A percentile compares a stretch with the other conserved stretches of the same genome.
phyloP scores from a whole-genome alignment of 73 alveolate species.

The Paramecium caudatum region DNA sequence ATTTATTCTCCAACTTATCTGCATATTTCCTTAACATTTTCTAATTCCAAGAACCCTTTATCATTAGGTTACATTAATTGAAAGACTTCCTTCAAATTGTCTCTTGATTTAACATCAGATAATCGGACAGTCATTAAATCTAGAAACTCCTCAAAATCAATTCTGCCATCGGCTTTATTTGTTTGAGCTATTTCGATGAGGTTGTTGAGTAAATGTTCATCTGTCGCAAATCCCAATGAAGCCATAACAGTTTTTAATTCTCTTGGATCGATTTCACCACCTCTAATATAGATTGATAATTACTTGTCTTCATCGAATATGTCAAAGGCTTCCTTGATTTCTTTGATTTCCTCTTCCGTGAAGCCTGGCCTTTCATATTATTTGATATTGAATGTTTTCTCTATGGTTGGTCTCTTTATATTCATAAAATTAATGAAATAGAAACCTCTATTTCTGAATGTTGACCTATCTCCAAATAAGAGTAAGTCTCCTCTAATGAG shows the following conservation, averaged over 20 bases:
- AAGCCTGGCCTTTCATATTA: constrained; percentile 80
- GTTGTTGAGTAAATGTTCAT: constrained; percentile 72
- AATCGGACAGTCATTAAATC: constrained; percentile 74
- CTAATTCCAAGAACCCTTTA: constrained; percentile 75
- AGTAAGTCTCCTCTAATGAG: not conserved
- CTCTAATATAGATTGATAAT: not conserved
- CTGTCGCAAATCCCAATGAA: constrained; percentile 73
- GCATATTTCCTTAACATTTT: constrained; percentile 73
- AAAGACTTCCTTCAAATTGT: constrained; percentile 78
- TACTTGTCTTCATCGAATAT: constrained; percentile 70
- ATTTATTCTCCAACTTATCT: constrained; percentile 80
- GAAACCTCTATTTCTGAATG: constrained; percentile 51
- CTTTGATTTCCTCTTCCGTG: constrained; percentile 85
- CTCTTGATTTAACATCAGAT: constrained; percentile 77
- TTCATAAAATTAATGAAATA: constrained; percentile 28
- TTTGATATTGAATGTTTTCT: constrained; percentile 73
- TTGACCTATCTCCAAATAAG: constrained; percentile 37
- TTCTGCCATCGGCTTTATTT: constrained; percentile 73
- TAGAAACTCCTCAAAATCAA: constrained; percentile 84
- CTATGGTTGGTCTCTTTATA: not conserved
- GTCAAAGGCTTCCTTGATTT: constrained; percentile 77
- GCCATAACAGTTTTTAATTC: constrained; percentile 58
- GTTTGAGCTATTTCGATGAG: constrained; percentile 74
- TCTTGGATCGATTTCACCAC: constrained; percentile 62
- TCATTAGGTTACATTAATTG: constrained; percentile 79